phyloP scores from a whole-genome alignment of 306 rosid genomes.

The Sphenostylis stenocarpa region DNA sequence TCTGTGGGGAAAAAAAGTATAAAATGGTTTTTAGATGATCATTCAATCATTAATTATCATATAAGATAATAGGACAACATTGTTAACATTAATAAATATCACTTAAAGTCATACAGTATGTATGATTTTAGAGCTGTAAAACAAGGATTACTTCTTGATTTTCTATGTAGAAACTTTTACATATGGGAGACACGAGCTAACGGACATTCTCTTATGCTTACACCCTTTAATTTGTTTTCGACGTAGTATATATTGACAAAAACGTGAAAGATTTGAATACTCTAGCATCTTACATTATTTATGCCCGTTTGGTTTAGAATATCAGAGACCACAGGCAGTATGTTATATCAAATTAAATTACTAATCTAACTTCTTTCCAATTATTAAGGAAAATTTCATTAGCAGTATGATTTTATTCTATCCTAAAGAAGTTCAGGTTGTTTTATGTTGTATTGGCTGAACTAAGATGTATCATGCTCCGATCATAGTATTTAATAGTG shows the following conservation, averaged over 20 bases:
- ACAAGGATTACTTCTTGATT: neutral
- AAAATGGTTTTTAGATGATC: too few species aligned
- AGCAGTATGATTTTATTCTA: neutral
- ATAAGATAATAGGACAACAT: too few species aligned
- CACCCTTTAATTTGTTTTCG: neutral
- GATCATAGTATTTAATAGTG: too few species aligned
- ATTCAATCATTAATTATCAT: too few species aligned
- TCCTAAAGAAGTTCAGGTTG: neutral
- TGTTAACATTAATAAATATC: too few species aligned
- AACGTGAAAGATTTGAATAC: neutral
- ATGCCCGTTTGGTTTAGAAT: neutral
- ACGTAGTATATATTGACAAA: neutral
- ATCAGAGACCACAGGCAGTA: neutral
- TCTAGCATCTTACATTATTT: neutral
- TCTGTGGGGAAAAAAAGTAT: too few species aligned
- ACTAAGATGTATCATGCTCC: neutral
- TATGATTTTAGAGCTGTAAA: neutral
- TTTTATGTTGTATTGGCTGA: too few species aligned
- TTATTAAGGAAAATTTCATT: too few species aligned
- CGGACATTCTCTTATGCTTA: neutral
- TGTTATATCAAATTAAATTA: constrained; percentile 22
- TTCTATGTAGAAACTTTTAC: neutral
- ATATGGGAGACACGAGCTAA: neutral
- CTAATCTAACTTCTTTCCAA: neutral
- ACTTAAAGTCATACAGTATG: neutral